These are phyloP conservation scores for Pichia scutulata DNA, from an alignment of 805 yeast genomes.

Conservation along the genomic window DNA sequence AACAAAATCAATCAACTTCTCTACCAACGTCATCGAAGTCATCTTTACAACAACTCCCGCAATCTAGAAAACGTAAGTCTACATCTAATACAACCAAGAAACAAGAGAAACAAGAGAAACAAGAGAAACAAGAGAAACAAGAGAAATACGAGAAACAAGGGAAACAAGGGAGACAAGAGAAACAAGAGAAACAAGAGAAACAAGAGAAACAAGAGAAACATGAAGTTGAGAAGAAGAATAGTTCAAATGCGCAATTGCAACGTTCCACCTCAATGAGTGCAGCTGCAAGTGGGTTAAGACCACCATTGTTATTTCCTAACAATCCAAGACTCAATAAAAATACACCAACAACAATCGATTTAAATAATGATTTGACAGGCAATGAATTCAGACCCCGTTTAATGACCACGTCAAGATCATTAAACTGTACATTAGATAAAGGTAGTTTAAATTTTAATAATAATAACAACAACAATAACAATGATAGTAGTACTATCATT, in stretches of 20 bases:
- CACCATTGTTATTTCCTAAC: slow-evolving; percentile 9
- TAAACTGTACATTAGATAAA: no score
- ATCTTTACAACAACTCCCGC: background rate
- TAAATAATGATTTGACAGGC: background rate
- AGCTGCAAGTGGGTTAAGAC: slow-evolving; percentile 4
- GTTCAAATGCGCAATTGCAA: background rate
- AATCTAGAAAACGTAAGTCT: background rate
- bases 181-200: slow-evolving; percentile 5
- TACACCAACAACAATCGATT: background rate
- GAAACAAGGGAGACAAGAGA: slow-evolving; percentile 3
- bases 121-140: no score
- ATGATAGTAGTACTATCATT: background rate
- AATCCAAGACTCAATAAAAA: background rate
- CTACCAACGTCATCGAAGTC: background rate
- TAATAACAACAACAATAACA: background rate
- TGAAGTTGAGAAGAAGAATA: background rate
- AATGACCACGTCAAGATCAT: background rate
- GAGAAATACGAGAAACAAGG: no score
- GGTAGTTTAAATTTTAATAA: no score
- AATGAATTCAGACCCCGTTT: background rate
- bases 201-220: slow-evolving; percentile 6
- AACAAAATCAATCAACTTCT: background rate
- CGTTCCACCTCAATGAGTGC: slow-evolving; percentile 3
- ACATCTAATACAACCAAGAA: background rate
- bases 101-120: no score